Base-by-base conservation (phyloP, 257 asterid genomes). In the Nicotiana noctiflora region DNA sequence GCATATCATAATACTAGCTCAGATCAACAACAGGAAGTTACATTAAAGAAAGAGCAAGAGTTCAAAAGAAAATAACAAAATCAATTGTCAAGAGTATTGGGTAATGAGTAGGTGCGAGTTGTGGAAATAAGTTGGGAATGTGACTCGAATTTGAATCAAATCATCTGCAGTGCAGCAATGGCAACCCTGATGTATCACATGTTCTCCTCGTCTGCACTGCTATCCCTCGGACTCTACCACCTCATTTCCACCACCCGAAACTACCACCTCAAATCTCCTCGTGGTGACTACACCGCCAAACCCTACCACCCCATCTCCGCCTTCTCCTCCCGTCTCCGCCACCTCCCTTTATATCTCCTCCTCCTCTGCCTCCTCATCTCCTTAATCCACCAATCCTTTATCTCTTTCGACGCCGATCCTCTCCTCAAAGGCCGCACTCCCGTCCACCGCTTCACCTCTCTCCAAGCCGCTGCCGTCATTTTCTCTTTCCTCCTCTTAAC, bases 391-490 rank as follows among this genome's bases (percentile, higher is more conserved):
- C 92, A 91, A 80, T 87, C 86, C 13, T 5, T 93, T 76, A 29
- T 89, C 81, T 89, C 99, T 55, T 81, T 87, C 75, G 90, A 93
- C 82, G 78, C 97, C 60, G 97, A 93, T 84, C 98, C 98, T 27
- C 97, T 92, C 66, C 90, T 92, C 79, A 90, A 83, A 62, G 99
- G 99, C 72, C 92, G 90, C 23, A 92, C 98, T 10, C 93, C 97
- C 0, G 98, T 92, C 67, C 93, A 92, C 83, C 89, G 81, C 72
- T 91, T 92, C 91, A 90, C 94, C 63, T 89, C 97, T 23, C 95
- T 95, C 77, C 98, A 92, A 37, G 72, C 88, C 25, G 92, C 97
- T 75, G 93, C 92, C 64, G 77, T 95, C n/a, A 67, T 90, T 79
- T 80, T 93, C 84, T 87, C 89, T 86, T 85, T 94, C 82, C 63